Evolutionary conservation across 345 rosid genomes (phyloP).

Genomic region (Conringia planisiliqua): DNA sequence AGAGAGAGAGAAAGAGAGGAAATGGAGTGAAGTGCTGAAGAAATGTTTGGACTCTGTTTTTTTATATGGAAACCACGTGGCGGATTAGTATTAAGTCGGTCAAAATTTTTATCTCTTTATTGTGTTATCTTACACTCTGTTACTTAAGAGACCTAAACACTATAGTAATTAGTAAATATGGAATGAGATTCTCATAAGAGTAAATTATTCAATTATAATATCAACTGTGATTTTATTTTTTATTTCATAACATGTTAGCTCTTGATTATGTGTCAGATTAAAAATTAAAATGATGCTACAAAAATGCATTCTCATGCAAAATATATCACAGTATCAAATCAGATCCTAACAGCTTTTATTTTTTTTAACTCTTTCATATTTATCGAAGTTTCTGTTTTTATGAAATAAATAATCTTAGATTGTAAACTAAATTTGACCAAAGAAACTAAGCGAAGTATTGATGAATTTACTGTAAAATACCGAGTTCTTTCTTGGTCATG

Average conservation of each 20-base stretch:
- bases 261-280: neutral
- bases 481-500: conserved; percentile 9
- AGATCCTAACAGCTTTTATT: neutral
- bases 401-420: neutral
- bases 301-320: neutral
- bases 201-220: neutral
- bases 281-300: neutral
- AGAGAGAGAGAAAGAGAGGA: neutral
- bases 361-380: neutral
- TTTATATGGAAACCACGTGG: conserved; percentile 35
- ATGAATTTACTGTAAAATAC: conserved; percentile 6
- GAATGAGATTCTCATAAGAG: neutral
- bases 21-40: conserved; percentile 26
- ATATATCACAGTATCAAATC: neutral
- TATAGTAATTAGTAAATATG: neutral
- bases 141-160: conserved; percentile 10
- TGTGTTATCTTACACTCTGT: neutral
- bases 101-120: conserved; percentile 37
- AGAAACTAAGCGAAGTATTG: neutral
- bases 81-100: conserved; percentile 54
- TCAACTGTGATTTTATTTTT: neutral
- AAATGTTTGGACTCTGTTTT: conserved; percentile 30
- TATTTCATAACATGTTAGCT: neutral
- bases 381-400: neutral
- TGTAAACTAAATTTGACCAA: conserved; percentile 30